A percentile compares a stretch with the other conserved stretches of the same genome.
phyloP scores from a whole-genome alignment of 768 basidiomycete genomes.

The Hygrophorus russula region DNA sequence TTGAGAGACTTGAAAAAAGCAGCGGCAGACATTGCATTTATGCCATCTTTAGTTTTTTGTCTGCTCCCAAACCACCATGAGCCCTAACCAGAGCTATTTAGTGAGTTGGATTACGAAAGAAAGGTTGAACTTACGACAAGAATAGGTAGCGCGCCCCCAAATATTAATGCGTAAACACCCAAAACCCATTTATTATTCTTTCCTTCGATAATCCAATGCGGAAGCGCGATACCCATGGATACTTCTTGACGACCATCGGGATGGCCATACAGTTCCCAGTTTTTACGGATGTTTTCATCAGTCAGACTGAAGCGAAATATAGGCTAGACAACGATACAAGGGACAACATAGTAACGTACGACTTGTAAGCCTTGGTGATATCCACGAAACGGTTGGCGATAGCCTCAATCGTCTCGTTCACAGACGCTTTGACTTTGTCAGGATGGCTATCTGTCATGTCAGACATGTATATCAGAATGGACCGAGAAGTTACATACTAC shows the following conservation, averaged over 20 bases:
- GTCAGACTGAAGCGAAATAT: constrained; percentile 47
- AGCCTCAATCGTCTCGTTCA: constrained; percentile 76
- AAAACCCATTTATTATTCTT: constrained; percentile 90
- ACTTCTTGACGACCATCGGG: constrained; percentile 96
- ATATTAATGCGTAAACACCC: constrained; percentile 75
- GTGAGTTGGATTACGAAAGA: not conserved
- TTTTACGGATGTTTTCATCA: constrained; percentile 85
- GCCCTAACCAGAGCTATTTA: constrained; percentile 31
- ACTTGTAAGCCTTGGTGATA: constrained; percentile 96
- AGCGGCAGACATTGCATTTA: constrained; percentile 71
- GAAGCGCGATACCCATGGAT: constrained; percentile 90
- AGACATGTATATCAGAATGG: not conserved
- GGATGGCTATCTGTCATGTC: constrained; percentile 57
- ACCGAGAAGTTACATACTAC: constrained; percentile 42
- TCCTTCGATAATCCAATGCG: constrained; percentile 86
- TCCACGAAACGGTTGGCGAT: constrained; percentile 84
- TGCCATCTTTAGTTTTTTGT: constrained; percentile 84
- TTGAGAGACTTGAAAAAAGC: constrained; percentile 79
- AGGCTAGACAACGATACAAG: not conserved
- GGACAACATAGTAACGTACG: constrained; percentile 37
- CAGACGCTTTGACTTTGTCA: constrained; percentile 82
- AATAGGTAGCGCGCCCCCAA: constrained; percentile 78
- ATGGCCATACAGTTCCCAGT: constrained; percentile 82
- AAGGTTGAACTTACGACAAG: constrained; percentile 48
- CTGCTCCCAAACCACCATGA: constrained; percentile 97